These are phyloP conservation scores for Ustilago loliicola DNA, from an alignment of 1,284 basidiomycete genomes.

Conservation along the genomic window DNA sequence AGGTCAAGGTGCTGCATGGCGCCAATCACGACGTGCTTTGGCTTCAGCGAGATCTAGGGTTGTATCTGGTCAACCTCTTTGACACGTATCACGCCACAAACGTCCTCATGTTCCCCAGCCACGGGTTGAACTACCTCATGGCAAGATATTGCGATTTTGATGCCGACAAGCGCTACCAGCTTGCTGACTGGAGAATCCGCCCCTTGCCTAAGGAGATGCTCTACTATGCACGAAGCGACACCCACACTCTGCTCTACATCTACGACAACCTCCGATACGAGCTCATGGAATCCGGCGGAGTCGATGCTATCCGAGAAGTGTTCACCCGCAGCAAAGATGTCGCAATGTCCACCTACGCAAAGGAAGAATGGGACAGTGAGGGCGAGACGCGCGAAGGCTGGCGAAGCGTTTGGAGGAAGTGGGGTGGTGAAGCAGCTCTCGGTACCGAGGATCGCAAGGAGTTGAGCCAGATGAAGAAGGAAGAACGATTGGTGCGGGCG, in stretches of 20 bases:
- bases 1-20: conserved; percentile 88
- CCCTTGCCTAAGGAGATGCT: conserved; percentile 91
- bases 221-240: conserved; percentile 92
- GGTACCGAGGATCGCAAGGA: conserved; percentile 48
- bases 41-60: conserved; percentile 94
- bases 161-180: conserved; percentile 95
- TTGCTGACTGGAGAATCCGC: conserved; percentile 95
- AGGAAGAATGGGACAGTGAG: conserved; percentile 65
- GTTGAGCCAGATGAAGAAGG: conserved; percentile 63
- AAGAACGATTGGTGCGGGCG: conserved; percentile 76
- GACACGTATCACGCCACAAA: conserved; percentile 96
- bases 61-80: conserved; percentile 94
- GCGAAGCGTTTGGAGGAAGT: conserved; percentile 60
- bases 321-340: conserved; percentile 62
- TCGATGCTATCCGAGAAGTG: conserved; percentile 71
- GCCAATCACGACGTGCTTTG: conserved; percentile 94
- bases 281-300: conserved; percentile 73
- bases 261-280: conserved; percentile 93
- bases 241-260: conserved; percentile 91
- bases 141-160: conserved; percentile 89
- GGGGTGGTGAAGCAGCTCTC: conserved; percentile 71
- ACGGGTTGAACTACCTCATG: conserved; percentile 86
- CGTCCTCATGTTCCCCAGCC: conserved; percentile 78
- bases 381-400: conserved; percentile 65
- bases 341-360: conserved; percentile 65